Base-by-base conservation (phyloP, 495 filamentous ascomycete species). In the Hypoxylon lienhwacheense region DNA sequence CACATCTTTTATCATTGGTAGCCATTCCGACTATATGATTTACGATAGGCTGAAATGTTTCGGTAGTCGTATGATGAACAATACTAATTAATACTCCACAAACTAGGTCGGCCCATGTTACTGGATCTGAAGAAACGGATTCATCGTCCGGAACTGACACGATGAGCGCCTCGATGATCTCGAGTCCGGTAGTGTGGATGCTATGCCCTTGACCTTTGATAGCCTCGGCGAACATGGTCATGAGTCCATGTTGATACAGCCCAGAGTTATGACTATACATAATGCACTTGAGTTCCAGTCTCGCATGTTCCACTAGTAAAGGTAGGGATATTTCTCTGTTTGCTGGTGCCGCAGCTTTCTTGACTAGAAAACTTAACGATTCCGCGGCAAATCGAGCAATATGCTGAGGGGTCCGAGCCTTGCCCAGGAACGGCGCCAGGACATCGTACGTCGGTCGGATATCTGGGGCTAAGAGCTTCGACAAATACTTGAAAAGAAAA, bases 401-500 rank as follows among this genome's bases (percentile, higher is more conserved):
- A 70, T 95, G 90, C 0, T 82, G 75, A 54, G 90, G 92, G 61
- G 89, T 88, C 46, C 81, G 80, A 60, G 85, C 80, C 66, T 86
- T 89, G 41, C 93, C 95, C 25, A 99, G 82, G 40, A 97, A 79
- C 5, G 91, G 88, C 7, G 89, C 82, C 74, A 97, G 84, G 28
- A 90, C 81, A 56, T 87, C 79, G 63, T 88, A 89, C 5, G 95
- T 80, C 19, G 92, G 88, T 56, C 89, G 77, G 43, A 97, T 72
- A 64, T 99, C 88, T 3, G 89, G 86, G 0, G 89, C 87, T 16
- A 99, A 66, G 5, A 97, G 77, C 34, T 88, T 81, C 2, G 90
- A 92, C 14, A 99, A 81, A 61, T 95, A 97, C 65, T 97, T 99
- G 80, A 97, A 95, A 12, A 96, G 81, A 81, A 95, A 97, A 54